Evolutionary conservation across 2,329 filamentous ascomycete species (phyloP), one percentile per base, ranked within the genome.

Genomic region (Sclerotinia subarctica): DNA sequence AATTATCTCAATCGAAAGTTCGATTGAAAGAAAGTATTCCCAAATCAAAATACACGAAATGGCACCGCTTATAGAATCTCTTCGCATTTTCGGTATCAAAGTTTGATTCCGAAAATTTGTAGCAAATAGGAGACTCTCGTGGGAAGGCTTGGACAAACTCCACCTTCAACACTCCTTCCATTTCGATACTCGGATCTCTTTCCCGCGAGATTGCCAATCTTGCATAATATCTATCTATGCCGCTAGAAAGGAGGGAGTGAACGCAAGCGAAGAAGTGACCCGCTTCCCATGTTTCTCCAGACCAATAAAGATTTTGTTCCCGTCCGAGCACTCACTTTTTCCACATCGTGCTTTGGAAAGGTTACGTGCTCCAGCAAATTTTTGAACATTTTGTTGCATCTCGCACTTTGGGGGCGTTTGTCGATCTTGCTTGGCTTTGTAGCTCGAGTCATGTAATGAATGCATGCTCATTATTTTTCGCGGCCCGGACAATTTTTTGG

Each of bases 351-450:
- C 44, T 49, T 24, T 49, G 44, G 44, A 26, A n/a, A 32, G 7
- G 13, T 19, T 21, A 26, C 1, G 15, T n/a, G 8, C 29, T n/a
- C 4, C 44, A 35, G 44, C 44, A 35, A 47, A 17, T 6, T 35
- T 49, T n/a, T 11, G 44, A 35, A 17, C n/a, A 1, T 49, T 35
- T 60, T 49, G 58, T 60, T 62, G 58, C 58, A 49, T 24, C 26
- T 62, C 44, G 29, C 21, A 62, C 29, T 49, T 49, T 35, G 29
- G 58, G 24, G 44, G 44, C 44, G 21, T 49, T 47, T 35, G 29
- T 49, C 29, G 29, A 62, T 62, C 58, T n/a, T 19, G 29, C 42
- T 49, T 62, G 32, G 58, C 44, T 49, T 49, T 29, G n/a, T 49
- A 15, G 11, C 29, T 13, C 57, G 58, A 49, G 44, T 62, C 58